These are phyloP conservation scores for Viola pubescens DNA, from an alignment of 441 rosid species.

Conservation along the genomic window DNA sequence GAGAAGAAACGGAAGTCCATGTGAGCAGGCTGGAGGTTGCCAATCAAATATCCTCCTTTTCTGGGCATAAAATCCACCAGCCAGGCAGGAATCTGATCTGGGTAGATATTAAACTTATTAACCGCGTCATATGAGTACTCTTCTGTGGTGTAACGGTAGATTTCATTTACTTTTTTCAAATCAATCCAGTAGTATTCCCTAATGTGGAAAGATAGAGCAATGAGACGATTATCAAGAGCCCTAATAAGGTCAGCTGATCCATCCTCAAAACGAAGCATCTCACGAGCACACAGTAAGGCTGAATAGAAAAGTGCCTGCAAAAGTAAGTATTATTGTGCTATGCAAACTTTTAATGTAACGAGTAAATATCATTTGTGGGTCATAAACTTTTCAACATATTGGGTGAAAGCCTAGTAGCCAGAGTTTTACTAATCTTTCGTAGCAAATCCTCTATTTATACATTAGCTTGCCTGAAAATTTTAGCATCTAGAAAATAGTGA, in stretches of 20 bases:
- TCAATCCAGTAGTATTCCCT: constrained; percentile 70
- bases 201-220: constrained; percentile 79
- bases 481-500: background rate
- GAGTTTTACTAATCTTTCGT: background rate
- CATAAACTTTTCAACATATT: background rate
- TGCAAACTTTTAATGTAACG: background rate
- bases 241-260: constrained; percentile 68
- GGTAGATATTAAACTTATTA: constrained; percentile 84
- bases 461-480: background rate
- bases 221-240: constrained; percentile 75
- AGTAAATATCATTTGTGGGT: background rate
- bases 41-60: constrained; percentile 38
- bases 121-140: constrained; percentile 87
- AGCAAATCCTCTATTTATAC: background rate
- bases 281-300: constrained; percentile 63
- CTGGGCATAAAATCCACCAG: constrained; percentile 35
- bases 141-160: constrained; percentile 36
- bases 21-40: constrained; percentile 42
- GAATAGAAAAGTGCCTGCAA: constrained; percentile 78
- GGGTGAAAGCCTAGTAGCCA: background rate
- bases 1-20: constrained; percentile 44
- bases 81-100: constrained; percentile 47
- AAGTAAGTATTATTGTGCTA: background rate
- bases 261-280: constrained; percentile 79
- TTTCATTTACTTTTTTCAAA: constrained; percentile 32